phyloP scores from a whole-genome alignment of 2,329 filamentous ascomycete genomes.

The Chaetothyriales sp. region DNA sequence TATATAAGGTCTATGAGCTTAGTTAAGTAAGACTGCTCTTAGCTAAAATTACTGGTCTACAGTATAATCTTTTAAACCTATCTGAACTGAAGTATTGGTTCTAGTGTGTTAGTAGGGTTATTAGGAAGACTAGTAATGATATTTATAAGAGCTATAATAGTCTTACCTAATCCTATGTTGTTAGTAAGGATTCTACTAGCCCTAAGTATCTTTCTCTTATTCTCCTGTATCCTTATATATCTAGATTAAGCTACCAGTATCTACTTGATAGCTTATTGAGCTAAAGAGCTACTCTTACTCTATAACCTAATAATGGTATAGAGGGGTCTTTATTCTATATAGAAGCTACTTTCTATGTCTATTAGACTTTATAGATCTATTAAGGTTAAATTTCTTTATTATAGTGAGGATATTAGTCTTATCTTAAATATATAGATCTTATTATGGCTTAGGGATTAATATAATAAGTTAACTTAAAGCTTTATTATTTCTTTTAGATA shows the following conservation, averaged over 20 bases:
- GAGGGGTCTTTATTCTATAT: slow-evolving; percentile 21
- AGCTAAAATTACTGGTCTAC: too few relatives aligned
- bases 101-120: slow-evolving; percentile 8
- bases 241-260: slow-evolving; percentile 8
- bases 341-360: slow-evolving; percentile 23
- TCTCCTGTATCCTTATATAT: slow-evolving; percentile 8
- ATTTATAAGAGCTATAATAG: slow-evolving; percentile 19
- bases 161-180: slow-evolving; percentile 28
- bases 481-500: slow-evolving; percentile 14
- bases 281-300: slow-evolving; percentile 1
- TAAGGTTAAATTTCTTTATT: slow-evolving; percentile 20
- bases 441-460: slow-evolving; percentile 20
- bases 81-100: too few relatives aligned
- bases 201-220: slow-evolving; percentile 11
- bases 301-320: slow-evolving; percentile 25
- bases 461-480: slow-evolving; percentile 24
- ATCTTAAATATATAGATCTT: slow-evolving; percentile 17
- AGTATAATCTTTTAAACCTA: too few relatives aligned
- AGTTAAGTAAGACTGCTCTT: too few relatives aligned
- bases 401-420: slow-evolving; percentile 18
- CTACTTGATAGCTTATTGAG: not conserved
- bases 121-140: slow-evolving; percentile 23
- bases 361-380: slow-evolving; percentile 17
- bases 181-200: slow-evolving; percentile 28
- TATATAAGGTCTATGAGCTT: too few relatives aligned